phyloP scores from a whole-genome alignment of 768 basidiomycete genomes.

The Leccinum imitatum region DNA sequence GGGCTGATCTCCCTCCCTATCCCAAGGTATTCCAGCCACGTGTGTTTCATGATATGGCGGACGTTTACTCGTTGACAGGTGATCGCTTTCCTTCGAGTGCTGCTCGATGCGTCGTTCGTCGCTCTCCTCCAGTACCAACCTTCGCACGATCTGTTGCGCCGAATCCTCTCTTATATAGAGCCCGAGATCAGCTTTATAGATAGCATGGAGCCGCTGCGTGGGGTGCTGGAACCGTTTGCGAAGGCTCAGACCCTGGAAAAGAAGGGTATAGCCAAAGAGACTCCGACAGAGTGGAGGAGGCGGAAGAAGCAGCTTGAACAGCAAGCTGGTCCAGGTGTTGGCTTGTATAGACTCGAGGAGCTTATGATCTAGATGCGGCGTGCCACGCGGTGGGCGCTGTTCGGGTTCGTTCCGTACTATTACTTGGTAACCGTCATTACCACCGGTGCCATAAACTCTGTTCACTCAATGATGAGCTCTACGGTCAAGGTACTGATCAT shows the following conservation, averaged over 20 bases:
- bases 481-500: constrained; percentile 23
- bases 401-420: neutral
- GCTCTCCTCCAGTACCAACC: constrained; percentile 63
- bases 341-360: constrained; percentile 73
- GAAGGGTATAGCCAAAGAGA: constrained; percentile 34
- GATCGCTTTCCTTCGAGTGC: constrained; percentile 56
- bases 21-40: constrained; percentile 40
- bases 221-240: constrained; percentile 61
- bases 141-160: constrained; percentile 52
- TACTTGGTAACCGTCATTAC: neutral
- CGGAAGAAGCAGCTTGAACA: constrained; percentile 54
- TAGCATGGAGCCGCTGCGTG: constrained; percentile 54
- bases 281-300: constrained; percentile 47
- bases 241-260: constrained; percentile 50
- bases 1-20: constrained; percentile 25
- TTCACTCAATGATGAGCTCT: constrained; percentile 15
- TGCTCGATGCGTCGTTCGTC: constrained; percentile 74
- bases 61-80: constrained; percentile 47
- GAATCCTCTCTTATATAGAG: constrained; percentile 49
- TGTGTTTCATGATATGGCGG: constrained; percentile 25
- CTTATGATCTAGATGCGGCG: constrained; percentile 45
- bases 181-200: constrained; percentile 54
- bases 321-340: constrained; percentile 52
- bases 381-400: neutral
- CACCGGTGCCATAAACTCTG: neutral